These are phyloP conservation scores for Lepidium sativum DNA, from an alignment of 345 rosid species.

Conservation along the genomic window DNA sequence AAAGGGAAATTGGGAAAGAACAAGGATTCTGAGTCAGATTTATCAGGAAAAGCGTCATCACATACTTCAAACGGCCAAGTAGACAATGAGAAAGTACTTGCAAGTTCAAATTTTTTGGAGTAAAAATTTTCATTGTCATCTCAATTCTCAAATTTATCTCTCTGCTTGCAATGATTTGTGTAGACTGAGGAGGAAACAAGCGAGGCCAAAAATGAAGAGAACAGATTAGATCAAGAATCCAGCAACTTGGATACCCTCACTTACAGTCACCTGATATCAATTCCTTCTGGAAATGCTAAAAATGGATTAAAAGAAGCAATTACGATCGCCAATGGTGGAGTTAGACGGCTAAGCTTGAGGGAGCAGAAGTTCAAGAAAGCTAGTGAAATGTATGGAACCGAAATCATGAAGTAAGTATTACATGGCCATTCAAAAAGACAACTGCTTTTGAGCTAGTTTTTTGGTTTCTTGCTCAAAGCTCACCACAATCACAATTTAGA, in stretches of 20 bases:
- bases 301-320: constrained; percentile 41
- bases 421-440: background rate
- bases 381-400: constrained; percentile 37
- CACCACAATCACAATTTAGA: constrained; percentile 20
- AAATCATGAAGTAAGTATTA: constrained; percentile 46
- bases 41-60: constrained; percentile 33
- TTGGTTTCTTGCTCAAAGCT: background rate
- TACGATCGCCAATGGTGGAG: constrained; percentile 38
- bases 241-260: constrained; percentile 22
- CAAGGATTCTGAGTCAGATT: constrained; percentile 43
- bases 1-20: constrained; percentile 31
- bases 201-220: constrained; percentile 29
- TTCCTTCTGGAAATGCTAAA: constrained; percentile 55
- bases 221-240: constrained; percentile 21
- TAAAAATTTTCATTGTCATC: background rate
- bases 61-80: constrained; percentile 28
- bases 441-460: background rate
- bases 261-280: constrained; percentile 45
- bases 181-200: constrained; percentile 43
- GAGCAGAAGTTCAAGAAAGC: constrained; percentile 61
- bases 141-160: background rate
- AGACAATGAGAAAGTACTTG: constrained; percentile 30
- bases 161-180: background rate
- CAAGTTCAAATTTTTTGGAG: background rate
- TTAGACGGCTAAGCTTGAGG: constrained; percentile 56